phyloP scores from a whole-genome alignment of 148 eudicot species.

The Polygonum maritimum region DNA sequence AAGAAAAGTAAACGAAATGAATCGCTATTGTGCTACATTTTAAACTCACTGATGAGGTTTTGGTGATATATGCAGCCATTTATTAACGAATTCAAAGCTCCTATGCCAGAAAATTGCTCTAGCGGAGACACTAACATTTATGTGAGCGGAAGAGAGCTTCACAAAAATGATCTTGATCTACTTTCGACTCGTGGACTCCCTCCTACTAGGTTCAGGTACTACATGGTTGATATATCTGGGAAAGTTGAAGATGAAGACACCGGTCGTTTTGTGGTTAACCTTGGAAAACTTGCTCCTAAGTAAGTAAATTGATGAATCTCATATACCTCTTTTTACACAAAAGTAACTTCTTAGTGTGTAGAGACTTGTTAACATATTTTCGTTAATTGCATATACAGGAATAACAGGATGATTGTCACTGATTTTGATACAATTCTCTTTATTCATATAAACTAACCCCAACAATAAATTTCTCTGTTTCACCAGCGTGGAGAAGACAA shows the following conservation, averaged over 20 bases:
- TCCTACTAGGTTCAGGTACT: conserved; percentile 34
- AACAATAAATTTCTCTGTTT: neutral
- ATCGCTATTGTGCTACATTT: neutral
- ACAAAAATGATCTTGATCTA: conserved; percentile 54
- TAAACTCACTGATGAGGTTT: neutral
- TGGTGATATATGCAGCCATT: conserved; percentile 48
- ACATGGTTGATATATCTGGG: conserved; percentile 58
- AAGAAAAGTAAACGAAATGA: neutral
- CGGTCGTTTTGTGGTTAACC: conserved; percentile 48
- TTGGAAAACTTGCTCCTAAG: conserved; percentile 93
- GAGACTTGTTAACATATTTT: neutral
- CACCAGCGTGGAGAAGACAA: conserved; percentile 6
- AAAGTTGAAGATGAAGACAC: conserved; percentile 58
- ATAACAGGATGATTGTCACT: neutral
- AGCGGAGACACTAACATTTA: conserved; percentile 60
- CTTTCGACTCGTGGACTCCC: conserved; percentile 71
- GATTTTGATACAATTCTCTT: neutral
- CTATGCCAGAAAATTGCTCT: conserved; percentile 55
- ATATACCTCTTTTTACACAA: neutral
- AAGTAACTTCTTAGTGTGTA: neutral
- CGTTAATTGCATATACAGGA: no score
- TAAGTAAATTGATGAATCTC: conserved; percentile 28
- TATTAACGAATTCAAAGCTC: conserved; percentile 62
- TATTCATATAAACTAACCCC: neutral
- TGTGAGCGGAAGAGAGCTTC: conserved; percentile 79